phyloP scores from a whole-genome alignment of 2,329 filamentous ascomycete genomes.

The Monilinia polystroma region DNA sequence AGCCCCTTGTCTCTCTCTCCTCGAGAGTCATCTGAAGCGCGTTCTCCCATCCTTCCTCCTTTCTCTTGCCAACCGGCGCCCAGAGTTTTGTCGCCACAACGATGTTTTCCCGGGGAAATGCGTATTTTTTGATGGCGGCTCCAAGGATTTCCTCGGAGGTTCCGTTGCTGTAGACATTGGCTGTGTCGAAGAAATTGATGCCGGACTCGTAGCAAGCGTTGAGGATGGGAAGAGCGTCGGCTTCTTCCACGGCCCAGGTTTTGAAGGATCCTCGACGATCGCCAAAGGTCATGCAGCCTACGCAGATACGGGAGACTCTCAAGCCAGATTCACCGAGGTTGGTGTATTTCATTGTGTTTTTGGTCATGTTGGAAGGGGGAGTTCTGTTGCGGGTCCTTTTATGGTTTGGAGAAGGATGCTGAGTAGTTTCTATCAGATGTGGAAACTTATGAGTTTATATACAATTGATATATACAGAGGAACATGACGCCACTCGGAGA shows the following conservation, averaged over 20 bases:
- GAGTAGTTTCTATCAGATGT: neutral
- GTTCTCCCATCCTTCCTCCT: slow-evolving; percentile 24
- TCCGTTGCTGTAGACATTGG: slow-evolving; percentile 53
- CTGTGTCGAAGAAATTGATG: slow-evolving; percentile 54
- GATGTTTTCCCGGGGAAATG: slow-evolving; percentile 62
- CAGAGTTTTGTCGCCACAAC: slow-evolving; percentile 66
- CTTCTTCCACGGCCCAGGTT: slow-evolving; percentile 26
- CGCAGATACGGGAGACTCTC: slow-evolving; percentile 52
- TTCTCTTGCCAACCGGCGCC: slow-evolving; percentile 24
- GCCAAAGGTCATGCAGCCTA: slow-evolving; percentile 53
- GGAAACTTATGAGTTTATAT: neutral
- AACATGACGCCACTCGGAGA: slow-evolving; percentile 3
- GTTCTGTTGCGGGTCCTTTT: neutral
- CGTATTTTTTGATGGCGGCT: slow-evolving; percentile 62
- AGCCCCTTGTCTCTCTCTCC: slow-evolving; percentile 43
- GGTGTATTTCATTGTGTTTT: slow-evolving; percentile 28
- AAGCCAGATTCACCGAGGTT: slow-evolving; percentile 49
- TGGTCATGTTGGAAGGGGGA: neutral
- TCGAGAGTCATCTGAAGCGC: slow-evolving; percentile 19
- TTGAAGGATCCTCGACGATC: slow-evolving; percentile 27
- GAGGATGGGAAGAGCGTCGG: slow-evolving; percentile 49
- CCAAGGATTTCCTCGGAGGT: slow-evolving; percentile 41
- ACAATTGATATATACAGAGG: neutral
- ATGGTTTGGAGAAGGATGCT: neutral
- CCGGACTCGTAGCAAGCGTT: slow-evolving; percentile 52